phyloP scores from a whole-genome alignment of 345 rosid genomes.

The Eucalyptus pumila region DNA sequence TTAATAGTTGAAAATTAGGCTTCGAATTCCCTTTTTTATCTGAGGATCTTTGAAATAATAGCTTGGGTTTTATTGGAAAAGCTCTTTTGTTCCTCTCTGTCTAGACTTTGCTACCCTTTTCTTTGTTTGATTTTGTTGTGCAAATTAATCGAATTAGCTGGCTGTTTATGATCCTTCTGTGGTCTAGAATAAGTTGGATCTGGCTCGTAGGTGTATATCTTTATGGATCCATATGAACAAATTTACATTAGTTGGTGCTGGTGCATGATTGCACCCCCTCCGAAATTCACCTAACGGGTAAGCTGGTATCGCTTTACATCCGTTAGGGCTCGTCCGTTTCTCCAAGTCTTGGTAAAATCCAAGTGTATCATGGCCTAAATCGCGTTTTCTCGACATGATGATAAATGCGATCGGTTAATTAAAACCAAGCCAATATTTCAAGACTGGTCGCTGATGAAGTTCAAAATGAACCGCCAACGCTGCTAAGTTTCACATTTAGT shows the following conservation, averaged over 20 bases:
- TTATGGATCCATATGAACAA: not conserved
- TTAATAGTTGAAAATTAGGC: not conserved
- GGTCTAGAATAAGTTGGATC: not conserved
- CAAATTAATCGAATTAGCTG: not conserved
- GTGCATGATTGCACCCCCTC: not conserved
- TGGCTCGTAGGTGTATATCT: not conserved
- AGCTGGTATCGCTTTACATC: not conserved
- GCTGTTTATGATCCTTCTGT: not conserved
- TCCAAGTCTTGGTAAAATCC: not conserved
- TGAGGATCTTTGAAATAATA: not conserved
- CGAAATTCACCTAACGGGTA: not conserved
- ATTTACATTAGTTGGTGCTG: not conserved
- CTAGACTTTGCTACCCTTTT: not conserved
- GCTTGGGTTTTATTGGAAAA: not conserved
- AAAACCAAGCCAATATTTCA: not conserved
- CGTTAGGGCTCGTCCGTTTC: not conserved
- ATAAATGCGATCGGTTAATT: not conserved
- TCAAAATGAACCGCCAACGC: not conserved
- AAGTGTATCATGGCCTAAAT: not conserved
- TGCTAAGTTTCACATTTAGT: not conserved
- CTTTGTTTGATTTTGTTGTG: not conserved
- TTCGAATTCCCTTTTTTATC: not conserved
- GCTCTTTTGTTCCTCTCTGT: not conserved
- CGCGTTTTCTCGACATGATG: not conserved
- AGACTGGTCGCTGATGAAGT: not conserved